Base-by-base conservation (phyloP, 2,329 filamentous ascomycete species). In the Penicillium nordicum region DNA sequence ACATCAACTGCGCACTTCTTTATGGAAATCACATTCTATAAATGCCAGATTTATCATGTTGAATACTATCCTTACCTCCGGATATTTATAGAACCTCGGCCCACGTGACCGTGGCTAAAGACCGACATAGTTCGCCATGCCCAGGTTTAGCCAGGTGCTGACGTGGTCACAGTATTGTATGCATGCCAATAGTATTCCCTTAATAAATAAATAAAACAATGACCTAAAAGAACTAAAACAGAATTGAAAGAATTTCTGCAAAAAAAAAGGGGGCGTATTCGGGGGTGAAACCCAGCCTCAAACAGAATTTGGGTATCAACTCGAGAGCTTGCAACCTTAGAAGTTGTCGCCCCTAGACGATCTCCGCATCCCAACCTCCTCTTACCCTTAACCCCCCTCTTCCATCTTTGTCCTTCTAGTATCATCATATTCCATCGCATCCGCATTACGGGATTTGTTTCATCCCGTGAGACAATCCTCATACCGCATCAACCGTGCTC, bases 221-320 rank as follows among this genome's bases (percentile, higher is more conserved):
- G 12, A 10, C 2, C 16, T 29, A 53, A 30, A 14, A 12, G 4
- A 25, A 29, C 2, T 14, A n/a, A n/a, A 12, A n/a, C 34, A 40
- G 36, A 14, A 16, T 10, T 12, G 5, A 32, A 16, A 53, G 5
- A 32, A 23, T 9, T 16, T 23, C 9, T 12, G n/a, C 14, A 14
- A 29, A 45, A 45, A 45, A 45, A 38, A 38, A 45, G 18, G 44
- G 37, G 29, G 47, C 32, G 10, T 38, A 25, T 14, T 44, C 18
- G 29, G 47, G 37, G 48, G 12, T 46, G 41, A 51, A 50, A 34
- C 27, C 53, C 48, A 51, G 53, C 53, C 53, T 56, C 48, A 45
- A 36, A 56, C 53, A 56, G 27, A 56, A 56, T 56, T 56, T 47
- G 42, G 53, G 53, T 52, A 56, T 56, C 48, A 55, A 55, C 53